phyloP scores from a whole-genome alignment of 2,329 filamentous ascomycete species.

The Orbilia quercus region DNA sequence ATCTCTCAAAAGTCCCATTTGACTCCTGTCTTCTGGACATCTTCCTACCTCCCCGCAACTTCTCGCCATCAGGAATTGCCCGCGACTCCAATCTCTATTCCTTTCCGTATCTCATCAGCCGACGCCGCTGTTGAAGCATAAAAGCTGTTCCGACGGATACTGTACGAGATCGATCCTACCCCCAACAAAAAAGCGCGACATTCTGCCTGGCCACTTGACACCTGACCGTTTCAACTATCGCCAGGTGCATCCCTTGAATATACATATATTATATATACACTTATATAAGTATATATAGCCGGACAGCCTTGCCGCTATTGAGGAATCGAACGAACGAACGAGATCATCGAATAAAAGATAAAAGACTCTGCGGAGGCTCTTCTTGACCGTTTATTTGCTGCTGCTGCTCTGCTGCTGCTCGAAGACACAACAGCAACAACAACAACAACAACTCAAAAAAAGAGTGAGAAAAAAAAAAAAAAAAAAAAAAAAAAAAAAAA shows the following conservation, averaged over 20 bases:
- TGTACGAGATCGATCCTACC: slow-evolving; percentile 8
- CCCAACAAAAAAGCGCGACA: slow-evolving; percentile 15
- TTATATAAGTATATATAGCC: too few species aligned
- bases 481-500: too few species aligned
- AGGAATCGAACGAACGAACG: neutral
- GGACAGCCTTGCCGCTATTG: neutral
- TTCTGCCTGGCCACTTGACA: neutral
- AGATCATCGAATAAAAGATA: too few species aligned
- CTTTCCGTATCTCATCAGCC: neutral
- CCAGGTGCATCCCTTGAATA: neutral
- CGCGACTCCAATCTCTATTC: neutral
- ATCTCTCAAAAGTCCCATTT: neutral
- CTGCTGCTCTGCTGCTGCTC: too few species aligned
- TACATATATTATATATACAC: neutral
- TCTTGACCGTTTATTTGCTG: too few species aligned
- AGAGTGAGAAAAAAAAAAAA: too few species aligned
- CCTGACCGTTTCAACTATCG: slow-evolving; percentile 1
- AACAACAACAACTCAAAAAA: slow-evolving; percentile 25
- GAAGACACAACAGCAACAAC: slow-evolving; percentile 18
- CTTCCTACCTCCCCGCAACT: neutral
- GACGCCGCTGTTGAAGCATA: neutral
- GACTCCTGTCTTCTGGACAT: neutral
- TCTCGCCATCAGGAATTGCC: neutral
- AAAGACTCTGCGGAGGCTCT: too few species aligned
- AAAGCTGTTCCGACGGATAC: neutral